phyloP scores from a whole-genome alignment of 1,284 basidiomycete genomes.

The Tremellales sp. region DNA sequence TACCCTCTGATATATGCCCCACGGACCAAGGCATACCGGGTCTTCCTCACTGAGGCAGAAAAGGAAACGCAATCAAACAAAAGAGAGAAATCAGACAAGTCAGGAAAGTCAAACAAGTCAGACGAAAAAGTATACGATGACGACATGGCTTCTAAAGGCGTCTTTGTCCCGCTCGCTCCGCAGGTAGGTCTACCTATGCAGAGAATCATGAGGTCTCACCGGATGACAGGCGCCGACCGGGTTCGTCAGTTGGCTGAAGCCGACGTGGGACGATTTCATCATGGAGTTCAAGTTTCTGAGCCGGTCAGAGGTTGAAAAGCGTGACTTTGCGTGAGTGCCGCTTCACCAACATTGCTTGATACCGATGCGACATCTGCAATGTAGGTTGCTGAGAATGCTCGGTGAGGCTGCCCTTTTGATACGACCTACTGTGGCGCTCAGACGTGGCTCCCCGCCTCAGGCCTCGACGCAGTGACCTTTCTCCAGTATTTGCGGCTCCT shows the following conservation, averaged over 20 bases:
- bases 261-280: constrained; percentile 10
- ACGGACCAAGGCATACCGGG: no score
- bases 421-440: background rate
- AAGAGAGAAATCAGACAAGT: no score
- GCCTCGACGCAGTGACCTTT: constrained; percentile 86
- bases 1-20: no score
- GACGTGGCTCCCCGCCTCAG: constrained; percentile 8
- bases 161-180: constrained; percentile 14
- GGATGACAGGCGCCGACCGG: constrained; percentile 5
- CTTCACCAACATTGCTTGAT: background rate
- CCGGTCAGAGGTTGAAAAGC: background rate
- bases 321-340: constrained; percentile 19
- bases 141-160: no score
- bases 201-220: background rate
- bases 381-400: constrained; percentile 5
- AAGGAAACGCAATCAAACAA: no score
- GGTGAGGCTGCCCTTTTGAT: background rate
- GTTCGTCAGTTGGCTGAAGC: constrained; percentile 17
- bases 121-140: no score
- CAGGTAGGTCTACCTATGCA: constrained; percentile 8
- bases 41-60: no score
- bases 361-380: background rate
- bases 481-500: constrained; percentile 84
- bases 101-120: no score
- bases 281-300: constrained; percentile 9